Evolutionary conservation across 345 rosid genomes (phyloP).

Genomic region (Brassica cretica): DNA sequence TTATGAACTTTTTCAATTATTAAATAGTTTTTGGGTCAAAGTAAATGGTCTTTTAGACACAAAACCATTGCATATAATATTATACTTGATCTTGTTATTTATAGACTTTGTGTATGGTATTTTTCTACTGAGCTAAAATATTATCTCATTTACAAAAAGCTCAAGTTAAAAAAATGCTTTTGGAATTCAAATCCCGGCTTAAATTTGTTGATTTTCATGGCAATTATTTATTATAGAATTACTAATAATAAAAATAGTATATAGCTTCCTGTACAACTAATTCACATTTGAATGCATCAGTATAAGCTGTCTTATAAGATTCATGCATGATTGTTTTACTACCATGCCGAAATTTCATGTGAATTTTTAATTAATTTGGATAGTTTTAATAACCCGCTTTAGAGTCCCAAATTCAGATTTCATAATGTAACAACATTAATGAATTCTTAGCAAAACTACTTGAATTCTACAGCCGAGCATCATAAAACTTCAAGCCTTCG

Average conservation of each 20-base stretch:
- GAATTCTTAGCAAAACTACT: too few species aligned
- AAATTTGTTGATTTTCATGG: neutral
- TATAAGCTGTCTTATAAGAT: neutral
- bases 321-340: neutral
- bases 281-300: neutral
- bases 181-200: neutral
- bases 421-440: too few species aligned
- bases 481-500: too few species aligned
- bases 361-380: neutral
- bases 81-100: neutral
- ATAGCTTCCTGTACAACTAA: neutral
- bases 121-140: neutral
- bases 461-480: too few species aligned
- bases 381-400: neutral
- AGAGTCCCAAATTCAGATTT: neutral
- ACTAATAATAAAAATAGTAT: neutral
- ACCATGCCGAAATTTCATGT: neutral
- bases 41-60: neutral
- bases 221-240: neutral
- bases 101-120: neutral
- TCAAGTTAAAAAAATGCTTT: neutral
- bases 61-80: neutral
- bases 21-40: neutral
- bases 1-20: neutral
- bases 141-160: neutral